These are phyloP conservation scores for Cystofilobasidium macerans DNA, from an alignment of 768 basidiomycete genomes.

Conservation along the genomic window DNA sequence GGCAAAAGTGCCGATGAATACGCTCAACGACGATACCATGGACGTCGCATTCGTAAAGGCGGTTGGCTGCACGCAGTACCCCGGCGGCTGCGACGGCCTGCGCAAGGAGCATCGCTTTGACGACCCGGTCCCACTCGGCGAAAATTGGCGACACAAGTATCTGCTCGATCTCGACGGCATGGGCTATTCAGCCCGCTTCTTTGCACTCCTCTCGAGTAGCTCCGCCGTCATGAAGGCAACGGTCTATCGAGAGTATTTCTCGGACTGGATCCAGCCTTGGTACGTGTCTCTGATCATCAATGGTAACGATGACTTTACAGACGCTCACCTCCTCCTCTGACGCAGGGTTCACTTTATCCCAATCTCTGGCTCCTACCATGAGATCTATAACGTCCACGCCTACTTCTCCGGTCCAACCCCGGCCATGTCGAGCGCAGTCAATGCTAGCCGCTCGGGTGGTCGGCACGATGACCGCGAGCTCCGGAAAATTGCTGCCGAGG, in stretches of 20 bases:
- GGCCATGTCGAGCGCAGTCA: slow-evolving; percentile 43
- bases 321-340: too few species aligned
- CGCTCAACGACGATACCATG: slow-evolving; percentile 70
- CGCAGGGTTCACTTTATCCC: slow-evolving; percentile 95
- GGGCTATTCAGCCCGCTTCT: slow-evolving; percentile 19
- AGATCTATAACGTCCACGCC: slow-evolving; percentile 77
- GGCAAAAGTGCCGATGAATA: slow-evolving; percentile 49
- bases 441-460: background rate
- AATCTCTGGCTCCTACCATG: slow-evolving; percentile 57
- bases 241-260: slow-evolving; percentile 7
- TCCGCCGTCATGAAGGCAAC: slow-evolving; percentile 12
- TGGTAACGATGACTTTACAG: too few species aligned
- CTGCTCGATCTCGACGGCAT: slow-evolving; percentile 37
- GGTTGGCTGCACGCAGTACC: slow-evolving; percentile 59
- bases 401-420: slow-evolving; percentile 80
- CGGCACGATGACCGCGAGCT: slow-evolving; percentile 49
- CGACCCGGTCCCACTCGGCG: slow-evolving; percentile 65
- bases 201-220: slow-evolving; percentile 17
- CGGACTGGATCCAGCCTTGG: slow-evolving; percentile 17
- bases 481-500: slow-evolving; percentile 73
- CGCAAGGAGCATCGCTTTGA: slow-evolving; percentile 56
- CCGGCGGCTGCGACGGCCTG: slow-evolving; percentile 57
- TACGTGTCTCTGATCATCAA: too few species aligned
- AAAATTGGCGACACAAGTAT: slow-evolving; percentile 89
- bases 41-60: slow-evolving; percentile 75